Percentiles rank a stretch among this genome's conserved stretches.
phyloP scores from a whole-genome alignment of 306 rosid species.

The Cucurbita argyrosperma region DNA sequence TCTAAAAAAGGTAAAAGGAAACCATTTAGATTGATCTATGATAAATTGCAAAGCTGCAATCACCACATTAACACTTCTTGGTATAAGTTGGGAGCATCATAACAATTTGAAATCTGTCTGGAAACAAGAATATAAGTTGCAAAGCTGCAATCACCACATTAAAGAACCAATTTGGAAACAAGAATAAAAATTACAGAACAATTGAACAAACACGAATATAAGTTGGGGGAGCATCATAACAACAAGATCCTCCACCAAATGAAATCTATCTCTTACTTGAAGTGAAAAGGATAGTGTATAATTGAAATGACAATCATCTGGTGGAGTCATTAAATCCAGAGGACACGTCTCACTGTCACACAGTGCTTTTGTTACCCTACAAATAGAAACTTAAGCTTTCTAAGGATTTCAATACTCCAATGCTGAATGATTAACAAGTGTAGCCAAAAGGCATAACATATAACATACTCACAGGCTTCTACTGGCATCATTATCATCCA shows the following conservation, averaged over 20 bases:
- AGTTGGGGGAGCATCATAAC: background rate
- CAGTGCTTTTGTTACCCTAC: slow-evolving; percentile 68
- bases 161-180: background rate
- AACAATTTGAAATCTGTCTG: too few relatives aligned
- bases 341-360: slow-evolving; percentile 80
- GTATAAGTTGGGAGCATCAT: background rate
- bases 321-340: slow-evolving; percentile 80
- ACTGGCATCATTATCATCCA: slow-evolving; percentile 59
- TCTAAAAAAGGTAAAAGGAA: slow-evolving; percentile 34
- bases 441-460: slow-evolving; percentile 9
- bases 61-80: background rate
- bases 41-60: background rate
- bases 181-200: background rate
- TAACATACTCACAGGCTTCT: slow-evolving; percentile 56
- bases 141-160: background rate
- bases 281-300: slow-evolving; percentile 89
- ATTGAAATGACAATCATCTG: slow-evolving; percentile 96
- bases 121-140: background rate
- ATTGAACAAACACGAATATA: background rate
- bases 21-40: background rate
- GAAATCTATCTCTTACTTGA: slow-evolving; percentile 53
- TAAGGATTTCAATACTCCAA: background rate
- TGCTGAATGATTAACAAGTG: background rate
- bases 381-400: slow-evolving; percentile 15
- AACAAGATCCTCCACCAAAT: background rate